Base-by-base conservation (phyloP, 2,329 filamentous ascomycete species). In the Dothideomycetes sp. region DNA sequence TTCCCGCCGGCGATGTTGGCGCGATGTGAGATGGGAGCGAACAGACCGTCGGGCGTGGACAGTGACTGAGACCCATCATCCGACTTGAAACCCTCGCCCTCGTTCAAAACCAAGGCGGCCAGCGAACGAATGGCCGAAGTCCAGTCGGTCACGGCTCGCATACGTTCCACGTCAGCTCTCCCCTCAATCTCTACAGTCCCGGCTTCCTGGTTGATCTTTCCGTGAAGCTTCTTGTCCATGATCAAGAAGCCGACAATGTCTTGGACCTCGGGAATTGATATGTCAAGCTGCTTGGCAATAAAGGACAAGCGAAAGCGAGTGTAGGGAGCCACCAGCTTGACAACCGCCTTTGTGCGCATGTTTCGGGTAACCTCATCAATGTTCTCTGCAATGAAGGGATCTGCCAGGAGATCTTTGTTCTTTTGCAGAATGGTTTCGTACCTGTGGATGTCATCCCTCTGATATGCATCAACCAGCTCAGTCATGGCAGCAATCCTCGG, bases 311-410 rank as follows among this genome's bases (percentile, higher is more conserved):
- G 85, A 75, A 96, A 94, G 37, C 87, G 79, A 4, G 85, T 93
- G 67, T 96, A 98, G 0, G 91, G 91, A 4, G 87, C 87, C 47
- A 96, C 91, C 17, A 96, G 71, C 64, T 91, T 94, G 47, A 94
- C 67, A 8, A 96, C 79, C 1, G 88, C 89, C 69, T 95, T 95
- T 49, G 88, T 96, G 40, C 91, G 84, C 82, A 98, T 94, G 61
- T 91, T 95, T 32, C 91, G 84, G 38, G 89, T 98, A 42, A 98
- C 89, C 64, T 98, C 91, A 61, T 96, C 91, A 51, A 98, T 98
- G 58, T 98, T 96, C 64, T 96, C 91, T 19, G 89, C 89, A 52
- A 98, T 98, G 65, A 96, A 98, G 0, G 84, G 80, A 59, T 98
- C 91, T 10, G 81, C 78, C 30, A 96, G 71, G 18, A 98, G 79